These are phyloP conservation scores for Rhizopus stolonifer DNA, from an alignment of 371 early-diverging fungal genomes.

Conservation along the genomic window DNA sequence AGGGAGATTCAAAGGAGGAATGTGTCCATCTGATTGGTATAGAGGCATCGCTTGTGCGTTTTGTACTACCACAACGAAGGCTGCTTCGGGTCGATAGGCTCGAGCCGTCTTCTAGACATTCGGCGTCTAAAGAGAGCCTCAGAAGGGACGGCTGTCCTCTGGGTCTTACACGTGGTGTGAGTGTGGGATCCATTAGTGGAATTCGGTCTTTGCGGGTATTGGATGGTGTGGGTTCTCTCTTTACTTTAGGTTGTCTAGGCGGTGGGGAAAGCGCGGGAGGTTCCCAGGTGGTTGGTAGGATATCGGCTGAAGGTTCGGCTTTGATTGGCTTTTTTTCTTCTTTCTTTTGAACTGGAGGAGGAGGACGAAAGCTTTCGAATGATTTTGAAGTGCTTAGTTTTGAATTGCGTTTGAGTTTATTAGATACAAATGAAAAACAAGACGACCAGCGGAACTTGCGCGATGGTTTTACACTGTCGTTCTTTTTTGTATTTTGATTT, in stretches of 20 bases:
- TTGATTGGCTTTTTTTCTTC: not conserved
- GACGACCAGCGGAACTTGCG: constrained; percentile 34
- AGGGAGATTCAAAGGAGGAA: not conserved
- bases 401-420: constrained; percentile 10
- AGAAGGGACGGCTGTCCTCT: constrained; percentile 21
- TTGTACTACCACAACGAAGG: constrained; percentile 5
- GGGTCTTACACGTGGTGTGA: constrained; percentile 12
- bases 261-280: constrained; percentile 28
- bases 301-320: no score
- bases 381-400: constrained; percentile 12
- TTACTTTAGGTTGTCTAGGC: constrained; percentile 21
- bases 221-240: constrained; percentile 7
- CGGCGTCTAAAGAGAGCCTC: constrained; percentile 39
- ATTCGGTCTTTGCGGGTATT: not conserved
- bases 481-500: constrained; percentile 1
- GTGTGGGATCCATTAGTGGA: not conserved
- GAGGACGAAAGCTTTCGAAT: constrained; percentile 5
- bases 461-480: constrained; percentile 1
- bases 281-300: no score
- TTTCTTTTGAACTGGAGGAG: not conserved
- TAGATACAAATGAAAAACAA: constrained; percentile 27
- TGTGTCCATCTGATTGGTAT: not conserved
- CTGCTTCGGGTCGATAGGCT: constrained; percentile 9
- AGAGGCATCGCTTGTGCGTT: not conserved
- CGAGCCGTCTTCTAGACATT: constrained; percentile 21